Percentiles rank a stretch among this genome's conserved stretches.
phyloP scores from a whole-genome alignment of 1,284 basidiomycete species.

The Puccinia polysora region DNA sequence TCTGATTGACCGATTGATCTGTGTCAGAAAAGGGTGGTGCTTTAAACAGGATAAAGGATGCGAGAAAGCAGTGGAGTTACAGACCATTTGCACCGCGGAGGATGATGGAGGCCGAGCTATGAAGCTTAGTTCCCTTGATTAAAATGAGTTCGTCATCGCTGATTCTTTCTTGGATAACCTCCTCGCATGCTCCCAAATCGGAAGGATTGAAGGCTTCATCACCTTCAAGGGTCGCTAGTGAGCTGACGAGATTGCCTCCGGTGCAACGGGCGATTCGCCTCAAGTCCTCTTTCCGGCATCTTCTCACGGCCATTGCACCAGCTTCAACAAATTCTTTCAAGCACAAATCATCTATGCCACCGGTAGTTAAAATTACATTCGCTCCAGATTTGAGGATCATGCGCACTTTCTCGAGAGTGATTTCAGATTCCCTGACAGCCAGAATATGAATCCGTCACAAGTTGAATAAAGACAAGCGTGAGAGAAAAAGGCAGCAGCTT shows the following conservation, averaged over 20 bases:
- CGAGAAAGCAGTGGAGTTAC: slow-evolving; percentile 18
- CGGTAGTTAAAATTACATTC: slow-evolving; percentile 95
- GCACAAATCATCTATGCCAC: slow-evolving; percentile 97
- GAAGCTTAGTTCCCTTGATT: slow-evolving; percentile 94
- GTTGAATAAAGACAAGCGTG: neutral
- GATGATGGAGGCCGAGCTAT: slow-evolving; percentile 86
- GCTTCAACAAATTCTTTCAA: slow-evolving; percentile 99
- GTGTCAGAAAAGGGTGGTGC: neutral
- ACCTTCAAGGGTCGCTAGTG: slow-evolving; percentile 91
- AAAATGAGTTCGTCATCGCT: slow-evolving; percentile 98
- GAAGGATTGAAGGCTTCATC: slow-evolving; percentile 95
- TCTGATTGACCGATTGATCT: slow-evolving; percentile 56
- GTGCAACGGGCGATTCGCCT: slow-evolving; percentile 95
- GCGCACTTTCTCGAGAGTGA: slow-evolving; percentile 88
- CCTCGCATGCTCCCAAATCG: slow-evolving; percentile 84
- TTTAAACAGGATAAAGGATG: neutral
- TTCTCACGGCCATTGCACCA: slow-evolving; percentile 95
- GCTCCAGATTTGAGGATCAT: slow-evolving; percentile 95
- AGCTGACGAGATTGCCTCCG: slow-evolving; percentile 86
- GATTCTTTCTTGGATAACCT: slow-evolving; percentile 93
- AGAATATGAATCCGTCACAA: slow-evolving; percentile 39
- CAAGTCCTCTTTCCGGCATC: slow-evolving; percentile 96
- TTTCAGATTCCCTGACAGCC: slow-evolving; percentile 75
- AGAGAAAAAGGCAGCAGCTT: too few relatives aligned
- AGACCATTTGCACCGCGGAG: slow-evolving; percentile 80